A percentile compares a stretch with the other conserved stretches of the same genome.
phyloP scores from a whole-genome alignment of 2,329 filamentous ascomycete genomes.

The Clarireedia homoeocarpa region DNA sequence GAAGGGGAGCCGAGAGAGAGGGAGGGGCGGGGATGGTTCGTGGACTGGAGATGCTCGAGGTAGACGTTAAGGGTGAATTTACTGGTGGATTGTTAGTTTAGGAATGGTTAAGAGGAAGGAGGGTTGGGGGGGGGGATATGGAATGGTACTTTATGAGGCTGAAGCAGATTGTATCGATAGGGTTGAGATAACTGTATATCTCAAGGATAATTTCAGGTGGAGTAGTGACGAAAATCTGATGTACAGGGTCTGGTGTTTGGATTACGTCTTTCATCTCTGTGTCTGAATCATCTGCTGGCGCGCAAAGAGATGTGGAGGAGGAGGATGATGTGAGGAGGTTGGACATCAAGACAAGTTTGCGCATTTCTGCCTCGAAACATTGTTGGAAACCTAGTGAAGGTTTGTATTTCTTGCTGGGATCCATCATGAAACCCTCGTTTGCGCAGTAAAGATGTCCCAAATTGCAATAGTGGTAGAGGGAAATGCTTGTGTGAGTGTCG shows the following conservation, averaged over 20 bases:
- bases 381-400: too few relatives aligned
- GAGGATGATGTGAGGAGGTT: neutral
- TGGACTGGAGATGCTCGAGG: neutral
- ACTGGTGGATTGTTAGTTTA: constrained; percentile 3
- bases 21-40: neutral
- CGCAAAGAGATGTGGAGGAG: neutral
- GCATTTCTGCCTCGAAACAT: neutral
- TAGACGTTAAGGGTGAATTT: constrained; percentile 16
- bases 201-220: constrained; percentile 16
- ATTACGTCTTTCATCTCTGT: neutral
- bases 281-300: neutral
- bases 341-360: neutral
- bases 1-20: constrained; percentile 16
- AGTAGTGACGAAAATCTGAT: constrained; percentile 6
- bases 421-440: too few relatives aligned
- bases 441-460: too few relatives aligned
- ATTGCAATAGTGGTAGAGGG: too few relatives aligned
- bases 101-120: neutral
- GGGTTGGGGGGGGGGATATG: neutral
- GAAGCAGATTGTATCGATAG: constrained; percentile 18
- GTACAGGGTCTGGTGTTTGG: neutral
- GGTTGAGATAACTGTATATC: constrained; percentile 17
- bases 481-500: too few relatives aligned
- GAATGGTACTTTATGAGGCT: constrained; percentile 16
- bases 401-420: too few relatives aligned